Conservation (phyloP, 1,284 basidiomycete genomes). For the Tremellales sp. region DNA sequence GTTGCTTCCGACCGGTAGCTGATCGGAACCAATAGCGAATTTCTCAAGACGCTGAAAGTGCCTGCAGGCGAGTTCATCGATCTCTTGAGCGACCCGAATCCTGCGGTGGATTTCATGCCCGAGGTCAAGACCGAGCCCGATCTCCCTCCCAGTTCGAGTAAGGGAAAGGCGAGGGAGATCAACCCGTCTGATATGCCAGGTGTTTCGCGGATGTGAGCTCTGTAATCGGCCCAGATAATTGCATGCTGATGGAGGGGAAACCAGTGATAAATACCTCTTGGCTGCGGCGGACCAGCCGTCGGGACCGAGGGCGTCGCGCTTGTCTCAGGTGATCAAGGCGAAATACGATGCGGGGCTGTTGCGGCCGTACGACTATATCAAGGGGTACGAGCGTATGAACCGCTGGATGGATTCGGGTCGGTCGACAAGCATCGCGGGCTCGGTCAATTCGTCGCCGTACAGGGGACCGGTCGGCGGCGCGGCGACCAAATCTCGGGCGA, state of each 20-base stretch:
- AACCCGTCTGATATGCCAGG: conserved; percentile 14
- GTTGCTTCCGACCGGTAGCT: background rate
- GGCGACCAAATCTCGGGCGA: too few relatives aligned
- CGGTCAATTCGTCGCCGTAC: conserved; percentile 12
- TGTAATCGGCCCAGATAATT: background rate
- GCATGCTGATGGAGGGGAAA: background rate
- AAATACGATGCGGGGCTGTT: conserved; percentile 95
- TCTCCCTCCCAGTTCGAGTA: conserved; percentile 8
- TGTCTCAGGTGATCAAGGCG: conserved; percentile 88
- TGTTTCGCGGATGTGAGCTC: conserved; percentile 29
- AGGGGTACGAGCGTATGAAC: conserved; percentile 81
- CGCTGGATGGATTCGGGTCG: conserved; percentile 78
- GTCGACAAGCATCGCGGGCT: conserved; percentile 24
- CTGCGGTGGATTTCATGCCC: conserved; percentile 4
- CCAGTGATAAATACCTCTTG: conserved; percentile 78
- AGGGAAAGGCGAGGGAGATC: conserved; percentile 24
- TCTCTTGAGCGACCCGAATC: background rate
- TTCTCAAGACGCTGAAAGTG: conserved; percentile 44
- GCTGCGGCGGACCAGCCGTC: conserved; percentile 93
- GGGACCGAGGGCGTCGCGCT: conserved; percentile 82
- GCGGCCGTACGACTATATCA: conserved; percentile 95
- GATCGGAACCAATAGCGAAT: conserved; percentile 29
- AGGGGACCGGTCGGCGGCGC: background rate
- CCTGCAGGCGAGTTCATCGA: conserved; percentile 44
- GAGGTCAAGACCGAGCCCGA: conserved; percentile 14